A percentile compares a stretch with the other conserved stretches of the same genome.
Conservation (phyloP, 306 rosid species). For the Leucaena leucocephala region DNA sequence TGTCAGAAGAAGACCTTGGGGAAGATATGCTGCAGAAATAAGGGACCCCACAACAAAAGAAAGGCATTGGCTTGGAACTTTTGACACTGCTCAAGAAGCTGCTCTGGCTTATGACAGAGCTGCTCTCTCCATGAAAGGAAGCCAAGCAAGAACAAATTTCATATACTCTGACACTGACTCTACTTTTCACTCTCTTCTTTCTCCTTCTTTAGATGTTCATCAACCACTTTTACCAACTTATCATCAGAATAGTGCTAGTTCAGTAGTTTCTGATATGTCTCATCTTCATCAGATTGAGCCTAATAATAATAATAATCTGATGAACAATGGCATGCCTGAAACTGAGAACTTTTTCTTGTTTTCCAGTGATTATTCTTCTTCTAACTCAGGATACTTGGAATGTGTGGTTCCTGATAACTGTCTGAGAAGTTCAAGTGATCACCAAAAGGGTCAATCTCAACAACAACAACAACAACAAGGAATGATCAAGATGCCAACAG, state of each 20-base stretch:
- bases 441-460: constrained; percentile 37
- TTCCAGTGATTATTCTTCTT: constrained; percentile 38
- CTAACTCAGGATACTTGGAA: constrained; percentile 88
- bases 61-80: constrained; percentile 98
- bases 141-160: constrained; percentile 94
- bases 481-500: constrained; percentile 25
- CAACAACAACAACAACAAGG: constrained; percentile 34
- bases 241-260: background rate
- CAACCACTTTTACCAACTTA: constrained; percentile 50
- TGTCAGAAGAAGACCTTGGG: constrained; percentile 95
- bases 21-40: constrained; percentile 96
- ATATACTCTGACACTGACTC: constrained; percentile 68
- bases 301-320: background rate
- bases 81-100: constrained; percentile 99
- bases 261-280: constrained; percentile 12
- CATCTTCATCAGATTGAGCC: constrained; percentile 33
- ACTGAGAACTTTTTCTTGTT: constrained; percentile 57
- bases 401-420: constrained; percentile 96
- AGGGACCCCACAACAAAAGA: constrained; percentile 98
- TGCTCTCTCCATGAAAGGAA: constrained; percentile 96
- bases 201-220: constrained; percentile 52
- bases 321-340: constrained; percentile 36
- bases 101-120: constrained; percentile 99
- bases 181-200: constrained; percentile 52
- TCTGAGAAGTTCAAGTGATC: constrained; percentile 47